These are phyloP conservation scores for Syncephalastrum sp. DNA, from an alignment of 371 early-diverging fungal species.

Conservation along the genomic window DNA sequence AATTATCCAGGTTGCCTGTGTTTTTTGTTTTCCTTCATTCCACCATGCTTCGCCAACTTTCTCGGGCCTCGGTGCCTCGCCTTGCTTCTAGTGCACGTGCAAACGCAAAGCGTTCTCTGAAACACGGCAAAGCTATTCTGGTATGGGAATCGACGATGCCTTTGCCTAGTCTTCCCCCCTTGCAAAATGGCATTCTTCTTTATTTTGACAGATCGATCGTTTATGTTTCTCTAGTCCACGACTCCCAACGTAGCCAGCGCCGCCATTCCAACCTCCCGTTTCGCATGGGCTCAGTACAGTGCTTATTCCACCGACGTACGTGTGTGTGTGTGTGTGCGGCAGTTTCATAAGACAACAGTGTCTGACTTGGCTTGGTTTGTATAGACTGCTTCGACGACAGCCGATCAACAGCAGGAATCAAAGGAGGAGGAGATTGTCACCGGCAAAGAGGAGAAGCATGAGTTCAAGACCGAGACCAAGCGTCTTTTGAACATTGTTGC, in stretches of 20 bases:
- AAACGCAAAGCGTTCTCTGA: conserved; percentile 9
- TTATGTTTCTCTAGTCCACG: neutral
- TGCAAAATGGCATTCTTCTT: neutral
- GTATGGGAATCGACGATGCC: conserved; percentile 1
- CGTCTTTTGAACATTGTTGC: conserved; percentile 84
- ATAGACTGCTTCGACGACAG: neutral
- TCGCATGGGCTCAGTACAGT: neutral
- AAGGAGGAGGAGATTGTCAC: conserved; percentile 29
- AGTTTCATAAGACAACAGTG: neutral
- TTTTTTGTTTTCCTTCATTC: conserved; percentile 3
- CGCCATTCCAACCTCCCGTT: conserved; percentile 2
- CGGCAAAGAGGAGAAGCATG: conserved; percentile 49
- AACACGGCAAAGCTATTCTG: neutral
- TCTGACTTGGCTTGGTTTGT: neutral
- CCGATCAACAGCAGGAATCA: neutral
- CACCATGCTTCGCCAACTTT: conserved; percentile 24
- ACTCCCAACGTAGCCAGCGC: conserved; percentile 7
- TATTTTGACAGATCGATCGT: conserved; percentile 2
- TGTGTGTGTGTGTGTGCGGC: neutral
- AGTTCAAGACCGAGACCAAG: conserved; percentile 86
- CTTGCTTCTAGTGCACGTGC: conserved; percentile 19
- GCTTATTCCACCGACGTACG: neutral
- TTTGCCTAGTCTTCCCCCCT: neutral
- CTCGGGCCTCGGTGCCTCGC: conserved; percentile 21
- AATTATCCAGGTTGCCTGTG: too few species aligned